A percentile compares a stretch with the other conserved stretches of the same genome.
Evolutionary conservation across 495 filamentous ascomycete species (phyloP).

Genomic region (Penicillium ochrochloron): DNA sequence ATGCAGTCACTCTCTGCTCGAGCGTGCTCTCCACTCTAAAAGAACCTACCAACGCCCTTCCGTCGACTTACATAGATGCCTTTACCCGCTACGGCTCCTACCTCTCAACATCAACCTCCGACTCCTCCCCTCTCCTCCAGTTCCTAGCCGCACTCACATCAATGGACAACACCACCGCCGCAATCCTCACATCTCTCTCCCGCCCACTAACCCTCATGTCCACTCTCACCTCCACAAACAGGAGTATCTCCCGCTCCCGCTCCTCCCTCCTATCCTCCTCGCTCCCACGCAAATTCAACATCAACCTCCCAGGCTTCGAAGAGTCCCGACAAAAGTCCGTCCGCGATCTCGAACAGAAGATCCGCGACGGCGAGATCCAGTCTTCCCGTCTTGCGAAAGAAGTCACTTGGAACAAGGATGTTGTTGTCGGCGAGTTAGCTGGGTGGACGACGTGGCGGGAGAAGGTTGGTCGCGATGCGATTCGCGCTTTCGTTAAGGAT

Average conservation of each 20-base stretch:
- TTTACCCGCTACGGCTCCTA: conserved; percentile 72
- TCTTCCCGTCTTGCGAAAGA: conserved; percentile 71
- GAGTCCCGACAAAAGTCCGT: conserved; percentile 82
- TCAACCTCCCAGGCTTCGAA: conserved; percentile 67
- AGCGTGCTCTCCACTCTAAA: conserved; percentile 54
- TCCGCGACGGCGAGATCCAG: conserved; percentile 65
- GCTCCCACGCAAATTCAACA: conserved; percentile 54
- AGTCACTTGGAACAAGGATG: conserved; percentile 88
- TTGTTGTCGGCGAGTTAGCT: conserved; percentile 87
- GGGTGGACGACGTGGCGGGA: conserved; percentile 91
- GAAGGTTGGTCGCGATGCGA: conserved; percentile 71
- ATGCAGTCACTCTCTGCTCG: conserved; percentile 65
- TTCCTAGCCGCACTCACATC: conserved; percentile 78
- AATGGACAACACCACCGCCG: conserved; percentile 76
- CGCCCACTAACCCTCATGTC: conserved; percentile 80
- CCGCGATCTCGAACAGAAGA: conserved; percentile 78
- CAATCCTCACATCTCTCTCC: conserved; percentile 77
- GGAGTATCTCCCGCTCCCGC: conserved; percentile 73
- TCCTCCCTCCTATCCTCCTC: conserved; percentile 63
- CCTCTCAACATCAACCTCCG: conserved; percentile 69
- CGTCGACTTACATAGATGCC: conserved; percentile 67
- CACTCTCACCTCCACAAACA: conserved; percentile 65
- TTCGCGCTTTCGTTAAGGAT: conserved; percentile 74
- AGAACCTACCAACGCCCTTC: conserved; percentile 58
- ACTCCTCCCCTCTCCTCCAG: conserved; percentile 65